phyloP scores from a whole-genome alignment of 2,329 filamentous ascomycete species.

The Alternaria arborescens region DNA sequence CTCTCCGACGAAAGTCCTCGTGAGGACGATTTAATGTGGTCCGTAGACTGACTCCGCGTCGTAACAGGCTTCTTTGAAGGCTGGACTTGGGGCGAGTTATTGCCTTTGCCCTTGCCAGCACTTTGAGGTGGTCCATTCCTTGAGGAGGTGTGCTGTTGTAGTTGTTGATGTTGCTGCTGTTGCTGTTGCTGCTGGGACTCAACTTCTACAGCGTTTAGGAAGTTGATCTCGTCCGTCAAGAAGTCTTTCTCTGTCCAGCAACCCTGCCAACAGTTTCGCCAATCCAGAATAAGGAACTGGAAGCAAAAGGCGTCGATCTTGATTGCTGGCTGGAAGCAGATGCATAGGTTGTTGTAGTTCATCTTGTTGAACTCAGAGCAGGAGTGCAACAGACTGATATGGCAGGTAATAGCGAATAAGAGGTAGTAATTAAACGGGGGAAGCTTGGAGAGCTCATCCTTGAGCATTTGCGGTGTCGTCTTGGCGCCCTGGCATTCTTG shows the following conservation, averaged over 20 bases:
- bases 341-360: constrained; percentile 94
- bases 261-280: constrained; percentile 96
- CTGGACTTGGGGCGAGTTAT: constrained; percentile 36
- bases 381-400: constrained; percentile 87
- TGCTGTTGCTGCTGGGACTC: constrained; percentile 18
- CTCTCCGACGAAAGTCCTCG: constrained; percentile 45
- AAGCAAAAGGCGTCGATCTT: constrained; percentile 96
- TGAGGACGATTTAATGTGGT: constrained; percentile 38
- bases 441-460: constrained; percentile 92
- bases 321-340: constrained; percentile 97
- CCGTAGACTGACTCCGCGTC: constrained; percentile 42
- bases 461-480: constrained; percentile 81
- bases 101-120: constrained; percentile 38
- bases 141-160: constrained; percentile 27
- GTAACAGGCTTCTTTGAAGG: constrained; percentile 38
- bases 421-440: constrained; percentile 98
- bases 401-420: constrained; percentile 95
- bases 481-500: constrained; percentile 81
- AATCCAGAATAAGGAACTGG: constrained; percentile 92
- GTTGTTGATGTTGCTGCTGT: constrained; percentile 10
- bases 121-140: constrained; percentile 39
- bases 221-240: constrained; percentile 46
- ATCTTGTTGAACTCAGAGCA: constrained; percentile 98
- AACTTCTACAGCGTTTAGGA: constrained; percentile 33
- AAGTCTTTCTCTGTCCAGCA: constrained; percentile 88